phyloP scores from a whole-genome alignment of 192 early-diverging fungal genomes.

The Pilaira anomala region DNA sequence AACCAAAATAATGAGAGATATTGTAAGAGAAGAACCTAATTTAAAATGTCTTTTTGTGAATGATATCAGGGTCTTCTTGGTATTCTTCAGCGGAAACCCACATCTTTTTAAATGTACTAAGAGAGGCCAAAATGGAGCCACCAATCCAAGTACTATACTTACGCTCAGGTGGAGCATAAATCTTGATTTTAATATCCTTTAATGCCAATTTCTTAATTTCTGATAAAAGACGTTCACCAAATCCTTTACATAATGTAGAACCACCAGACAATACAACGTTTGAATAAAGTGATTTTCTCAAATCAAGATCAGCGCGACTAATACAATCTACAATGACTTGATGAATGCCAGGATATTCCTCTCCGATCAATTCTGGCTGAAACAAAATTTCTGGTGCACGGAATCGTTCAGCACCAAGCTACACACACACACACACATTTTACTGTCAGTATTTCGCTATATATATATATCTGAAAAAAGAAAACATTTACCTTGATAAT shows the following conservation, averaged over 20 bases:
- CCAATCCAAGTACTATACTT: slow-evolving; percentile 99
- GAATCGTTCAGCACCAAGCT: slow-evolving; percentile 90
- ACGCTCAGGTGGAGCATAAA: slow-evolving; percentile 94
- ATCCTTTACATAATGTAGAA: slow-evolving; percentile 87
- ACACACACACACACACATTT: too few relatives aligned
- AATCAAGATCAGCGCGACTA: slow-evolving; percentile 90
- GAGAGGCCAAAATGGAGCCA: slow-evolving; percentile 89
- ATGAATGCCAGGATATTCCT: slow-evolving; percentile 91
- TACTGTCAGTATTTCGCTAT: too few relatives aligned
- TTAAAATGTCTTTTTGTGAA: slow-evolving; percentile 77
- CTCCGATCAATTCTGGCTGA: slow-evolving; percentile 89
- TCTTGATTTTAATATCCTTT: slow-evolving; percentile 96
- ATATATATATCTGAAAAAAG: not conserved
- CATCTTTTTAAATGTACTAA: slow-evolving; percentile 99
- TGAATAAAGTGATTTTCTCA: slow-evolving; percentile 82
- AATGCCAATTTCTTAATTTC: slow-evolving; percentile 88
- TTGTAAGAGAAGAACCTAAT: not conserved
- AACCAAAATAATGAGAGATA: not conserved
- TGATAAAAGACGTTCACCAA: slow-evolving; percentile 88
- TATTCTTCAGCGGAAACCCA: slow-evolving; percentile 98
- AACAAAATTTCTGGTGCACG: slow-evolving; percentile 95
- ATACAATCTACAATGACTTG: slow-evolving; percentile 93
- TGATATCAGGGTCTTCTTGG: slow-evolving; percentile 94
- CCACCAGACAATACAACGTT: slow-evolving; percentile 97
- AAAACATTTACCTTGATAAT: slow-evolving; percentile 64